These are phyloP conservation scores for Entomophthora muscae DNA, from an alignment of 371 early-diverging fungal genomes.

Conservation along the genomic window DNA sequence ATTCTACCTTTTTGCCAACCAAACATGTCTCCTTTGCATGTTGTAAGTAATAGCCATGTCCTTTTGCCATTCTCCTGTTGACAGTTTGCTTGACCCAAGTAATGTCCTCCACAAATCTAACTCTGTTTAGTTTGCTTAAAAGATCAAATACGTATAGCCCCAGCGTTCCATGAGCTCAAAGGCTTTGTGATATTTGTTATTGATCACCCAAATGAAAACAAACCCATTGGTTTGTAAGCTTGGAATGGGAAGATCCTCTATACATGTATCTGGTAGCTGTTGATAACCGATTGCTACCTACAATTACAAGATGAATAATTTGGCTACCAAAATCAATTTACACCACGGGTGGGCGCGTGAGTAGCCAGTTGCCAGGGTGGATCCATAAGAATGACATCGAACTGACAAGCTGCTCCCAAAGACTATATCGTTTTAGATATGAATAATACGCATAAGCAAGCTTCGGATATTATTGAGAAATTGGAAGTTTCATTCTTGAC, in stretches of 20 bases:
- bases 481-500: too few species aligned
- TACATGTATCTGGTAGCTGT: constrained; percentile 79
- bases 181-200: constrained; percentile 84
- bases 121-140: neutral
- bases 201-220: constrained; percentile 91
- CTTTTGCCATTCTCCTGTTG: constrained; percentile 86
- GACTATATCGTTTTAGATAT: too few species aligned
- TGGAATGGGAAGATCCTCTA: constrained; percentile 76
- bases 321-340: constrained; percentile 11
- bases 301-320: neutral
- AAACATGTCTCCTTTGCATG: constrained; percentile 93
- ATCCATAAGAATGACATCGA: constrained; percentile 84
- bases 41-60: constrained; percentile 88
- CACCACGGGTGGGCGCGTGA: constrained; percentile 83
- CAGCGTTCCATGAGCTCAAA: constrained; percentile 83
- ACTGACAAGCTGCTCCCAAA: constrained; percentile 25
- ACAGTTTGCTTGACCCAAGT: constrained; percentile 94
- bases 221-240: constrained; percentile 72
- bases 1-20: constrained; percentile 59
- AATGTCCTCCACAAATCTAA: constrained; percentile 76
- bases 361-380: constrained; percentile 96
- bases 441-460: too few species aligned
- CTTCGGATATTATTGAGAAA: too few species aligned
- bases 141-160: constrained; percentile 54
- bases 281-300: constrained; percentile 83